Evolutionary conservation across 164 flowering plant species (phyloP).

Genomic region (Aristolochia fimbriata): DNA sequence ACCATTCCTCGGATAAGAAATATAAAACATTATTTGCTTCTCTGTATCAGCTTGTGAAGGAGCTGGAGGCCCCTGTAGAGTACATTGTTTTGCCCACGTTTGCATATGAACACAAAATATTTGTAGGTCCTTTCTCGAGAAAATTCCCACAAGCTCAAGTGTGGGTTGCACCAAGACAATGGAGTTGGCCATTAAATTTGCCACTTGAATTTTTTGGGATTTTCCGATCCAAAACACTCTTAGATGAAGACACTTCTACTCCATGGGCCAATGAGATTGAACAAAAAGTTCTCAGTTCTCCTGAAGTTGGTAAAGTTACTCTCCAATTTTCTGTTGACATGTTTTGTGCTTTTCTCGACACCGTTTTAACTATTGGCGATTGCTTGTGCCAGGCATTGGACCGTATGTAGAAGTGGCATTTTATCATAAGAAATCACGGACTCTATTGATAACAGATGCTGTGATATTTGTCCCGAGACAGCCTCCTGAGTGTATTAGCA

Average conservation of each 20-base stretch:
- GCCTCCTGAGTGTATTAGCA: constrained; percentile 88
- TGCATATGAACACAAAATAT: constrained; percentile 97
- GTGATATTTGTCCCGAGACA: constrained; percentile 88
- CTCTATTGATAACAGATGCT: constrained; percentile 85
- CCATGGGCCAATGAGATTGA: constrained; percentile 94
- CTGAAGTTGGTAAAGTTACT: constrained; percentile 78
- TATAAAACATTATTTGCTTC: background rate
- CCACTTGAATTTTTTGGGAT: constrained; percentile 95
- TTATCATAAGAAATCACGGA: constrained; percentile 73
- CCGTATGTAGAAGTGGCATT: constrained; percentile 98
- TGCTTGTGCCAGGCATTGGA: constrained; percentile 67
- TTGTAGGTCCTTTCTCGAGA: constrained; percentile 95
- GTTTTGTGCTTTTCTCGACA: background rate
- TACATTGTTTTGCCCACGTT: constrained; percentile 91
- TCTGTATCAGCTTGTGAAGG: constrained; percentile 68
- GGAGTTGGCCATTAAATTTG: constrained; percentile 98
- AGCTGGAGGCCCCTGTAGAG: constrained; percentile 82
- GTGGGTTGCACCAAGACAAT: constrained; percentile 98
- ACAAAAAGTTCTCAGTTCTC: constrained; percentile 86
- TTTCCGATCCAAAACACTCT: constrained; percentile 68
- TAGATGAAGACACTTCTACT: constrained; percentile 58
- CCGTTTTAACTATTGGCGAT: background rate
- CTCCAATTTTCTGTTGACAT: background rate
- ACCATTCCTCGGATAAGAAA: background rate
- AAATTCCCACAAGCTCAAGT: constrained; percentile 81